Percentiles rank a stretch among this genome's conserved stretches.
These are phyloP conservation scores for Eucalyptus cloeziana DNA, from an alignment of 345 rosid genomes.

Conservation along the genomic window DNA sequence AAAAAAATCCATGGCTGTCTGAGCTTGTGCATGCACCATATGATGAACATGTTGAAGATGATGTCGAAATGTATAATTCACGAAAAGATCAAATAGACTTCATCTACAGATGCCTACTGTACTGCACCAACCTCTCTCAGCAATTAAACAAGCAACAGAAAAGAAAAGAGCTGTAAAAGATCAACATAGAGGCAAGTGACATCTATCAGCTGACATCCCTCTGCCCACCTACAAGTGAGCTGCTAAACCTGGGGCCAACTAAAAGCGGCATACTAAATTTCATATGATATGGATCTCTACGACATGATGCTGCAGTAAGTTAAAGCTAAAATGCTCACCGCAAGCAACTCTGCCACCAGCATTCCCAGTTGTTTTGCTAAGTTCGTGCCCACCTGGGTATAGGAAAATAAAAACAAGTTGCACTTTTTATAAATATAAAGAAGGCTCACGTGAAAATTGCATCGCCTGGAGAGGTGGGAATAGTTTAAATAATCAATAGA, in stretches of 20 bases:
- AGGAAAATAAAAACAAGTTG: background rate
- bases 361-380: slow-evolving; percentile 79
- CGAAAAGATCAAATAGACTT: background rate
- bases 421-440: background rate
- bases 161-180: background rate
- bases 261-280: background rate
- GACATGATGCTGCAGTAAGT: background rate
- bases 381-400: slow-evolving; percentile 78
- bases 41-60: background rate
- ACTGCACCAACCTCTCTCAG: background rate
- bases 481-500: background rate
- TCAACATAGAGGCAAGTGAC: background rate
- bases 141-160: background rate
- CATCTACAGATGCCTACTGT: background rate
- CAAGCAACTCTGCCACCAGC: slow-evolving; percentile 95
- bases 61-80: background rate
- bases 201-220: background rate
- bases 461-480: background rate
- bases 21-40: background rate
- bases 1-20: background rate
- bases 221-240: background rate
- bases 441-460: background rate
- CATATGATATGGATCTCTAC: background rate
- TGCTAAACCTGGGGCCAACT: background rate
- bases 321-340: slow-evolving; percentile 29